Conservation (phyloP, 352 stramenopile genomes). For the Elongisporangium undulatum region DNA sequence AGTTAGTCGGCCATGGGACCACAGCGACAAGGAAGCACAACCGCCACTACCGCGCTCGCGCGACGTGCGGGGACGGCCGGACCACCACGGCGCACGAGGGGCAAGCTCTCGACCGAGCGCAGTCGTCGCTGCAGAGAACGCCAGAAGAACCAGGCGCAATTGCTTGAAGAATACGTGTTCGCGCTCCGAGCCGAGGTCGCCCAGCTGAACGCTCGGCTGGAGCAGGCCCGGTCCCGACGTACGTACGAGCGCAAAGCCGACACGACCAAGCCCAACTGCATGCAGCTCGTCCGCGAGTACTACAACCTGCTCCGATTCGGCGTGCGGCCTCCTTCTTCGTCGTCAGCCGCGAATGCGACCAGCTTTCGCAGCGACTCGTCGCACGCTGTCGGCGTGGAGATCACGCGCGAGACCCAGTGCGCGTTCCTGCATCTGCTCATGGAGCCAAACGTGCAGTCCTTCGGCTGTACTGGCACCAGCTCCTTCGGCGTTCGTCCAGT, state of each 20-base stretch:
- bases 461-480: slow-evolving; percentile 33
- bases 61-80: no score
- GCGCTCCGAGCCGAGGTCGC: neutral
- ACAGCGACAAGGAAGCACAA: neutral
- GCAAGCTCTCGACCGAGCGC: neutral
- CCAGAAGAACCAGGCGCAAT: neutral
- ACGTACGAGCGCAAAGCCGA: neutral
- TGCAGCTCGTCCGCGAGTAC: neutral
- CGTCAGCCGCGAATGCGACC: neutral
- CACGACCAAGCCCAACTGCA: neutral
- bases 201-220: neutral
- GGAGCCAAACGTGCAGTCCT: slow-evolving; percentile 31
- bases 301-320: neutral
- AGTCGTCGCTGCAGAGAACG: neutral
- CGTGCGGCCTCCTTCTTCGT: neutral
- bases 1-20: neutral
- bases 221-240: neutral
- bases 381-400: neutral
- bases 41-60: neutral
- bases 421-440: slow-evolving; percentile 43
- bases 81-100: no score
- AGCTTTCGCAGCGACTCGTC: neutral
- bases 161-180: neutral
- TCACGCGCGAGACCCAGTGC: slow-evolving; percentile 23
- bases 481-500: slow-evolving; percentile 23